Evolutionary conservation across 2,329 filamentous ascomycete species (phyloP), one percentile per base, ranked within the genome.

Genomic region (Sporothrix globosa): DNA sequence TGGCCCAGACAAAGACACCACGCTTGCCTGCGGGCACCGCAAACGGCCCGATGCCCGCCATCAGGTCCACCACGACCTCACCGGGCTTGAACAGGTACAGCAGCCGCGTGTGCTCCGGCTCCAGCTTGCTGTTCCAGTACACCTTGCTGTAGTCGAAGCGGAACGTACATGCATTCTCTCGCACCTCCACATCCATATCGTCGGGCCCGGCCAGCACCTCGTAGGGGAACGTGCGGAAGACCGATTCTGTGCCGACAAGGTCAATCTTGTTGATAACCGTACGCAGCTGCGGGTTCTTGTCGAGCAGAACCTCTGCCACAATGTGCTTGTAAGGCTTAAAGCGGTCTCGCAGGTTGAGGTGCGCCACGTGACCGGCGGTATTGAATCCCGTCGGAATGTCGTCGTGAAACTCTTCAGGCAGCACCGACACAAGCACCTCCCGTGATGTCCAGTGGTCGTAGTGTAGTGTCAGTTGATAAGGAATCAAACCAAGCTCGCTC

Each of bases 181-280:
- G 88, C 68, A 96, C 86, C 73, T 92, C 88, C 69, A 99, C 96
- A 68, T 94, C 89, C 79, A 97, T 83, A 76, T 98, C 90, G 75
- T 93, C 88, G 0, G 88, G 86, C 0, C 96, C 96, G 1, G 89
- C 90, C 0, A 99, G 87, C 17, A 98, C 87, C 81, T 99, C 96
- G 82, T 97, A 98, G 44, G 86, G 86, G 80, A 99, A 98, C 0
- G 96, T 98, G 68, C 96, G 89, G 81, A 92, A 99, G 78, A 93
- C 89, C 75, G 90, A 96, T 75, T 92, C 90, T 27, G 88, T 87
- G 71, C 96, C 96, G 10, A 99, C 95, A 72, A 92, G 90, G 80
- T 97, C 91, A 56, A 91, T 87, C 81, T 99, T 99, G 85, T 97
- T 97, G 82, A 99, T 97, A 75, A 99, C 94, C 0, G 96, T 99